Percentiles rank a stretch among this genome's conserved stretches.
Evolutionary conservation across 495 filamentous ascomycete species (phyloP).

Genomic region (Neurospora discreta): DNA sequence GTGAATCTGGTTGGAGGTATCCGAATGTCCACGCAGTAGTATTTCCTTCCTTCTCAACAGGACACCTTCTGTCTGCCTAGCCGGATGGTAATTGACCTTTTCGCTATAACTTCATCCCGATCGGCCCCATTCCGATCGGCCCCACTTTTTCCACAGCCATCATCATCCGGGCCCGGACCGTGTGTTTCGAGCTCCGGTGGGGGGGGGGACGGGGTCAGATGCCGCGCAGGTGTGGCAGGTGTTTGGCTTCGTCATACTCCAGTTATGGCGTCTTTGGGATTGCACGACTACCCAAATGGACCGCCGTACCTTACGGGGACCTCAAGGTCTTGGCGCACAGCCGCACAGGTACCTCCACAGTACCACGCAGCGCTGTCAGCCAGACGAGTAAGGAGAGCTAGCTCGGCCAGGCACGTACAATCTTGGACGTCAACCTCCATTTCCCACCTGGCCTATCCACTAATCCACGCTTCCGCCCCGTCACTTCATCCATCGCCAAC

Average conservation of each 20-base stretch:
- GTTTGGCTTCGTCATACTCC: neutral
- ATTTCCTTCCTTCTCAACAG: neutral
- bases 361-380: neutral
- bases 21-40: neutral
- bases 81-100: too few relatives aligned
- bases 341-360: constrained; percentile 3
- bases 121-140: neutral
- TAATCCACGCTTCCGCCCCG: constrained; percentile 4
- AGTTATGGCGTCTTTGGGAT: neutral
- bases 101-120: neutral
- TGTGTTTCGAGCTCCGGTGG: neutral
- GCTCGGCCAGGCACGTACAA: constrained; percentile 20
- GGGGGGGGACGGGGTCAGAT: too few relatives aligned
- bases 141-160: neutral
- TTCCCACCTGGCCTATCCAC: neutral
- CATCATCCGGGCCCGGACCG: neutral
- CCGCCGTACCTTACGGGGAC: constrained; percentile 12
- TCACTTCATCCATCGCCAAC: constrained; percentile 4
- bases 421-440: constrained; percentile 20
- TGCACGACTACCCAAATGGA: neutral
- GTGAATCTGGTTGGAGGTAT: neutral
- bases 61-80: neutral
- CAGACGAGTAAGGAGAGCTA: constrained; percentile 10
- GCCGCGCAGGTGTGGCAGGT: neutral
- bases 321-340: constrained; percentile 12